These are phyloP conservation scores for Yamadazyma buinensis DNA, from an alignment of 1,139 yeast genomes.

Conservation along the genomic window DNA sequence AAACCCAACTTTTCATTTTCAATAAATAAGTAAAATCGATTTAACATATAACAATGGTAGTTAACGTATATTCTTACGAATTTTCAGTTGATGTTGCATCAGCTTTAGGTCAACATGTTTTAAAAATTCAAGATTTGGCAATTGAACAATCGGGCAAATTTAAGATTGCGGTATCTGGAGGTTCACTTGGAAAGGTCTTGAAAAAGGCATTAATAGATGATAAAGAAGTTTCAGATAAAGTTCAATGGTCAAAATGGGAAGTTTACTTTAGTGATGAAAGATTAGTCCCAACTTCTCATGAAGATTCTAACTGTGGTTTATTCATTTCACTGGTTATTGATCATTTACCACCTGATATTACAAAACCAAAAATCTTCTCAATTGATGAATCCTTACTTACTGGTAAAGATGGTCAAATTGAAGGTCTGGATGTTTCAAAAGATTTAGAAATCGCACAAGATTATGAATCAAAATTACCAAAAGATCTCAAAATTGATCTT, in stretches of 20 bases:
- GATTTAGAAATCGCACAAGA: constrained; percentile 48
- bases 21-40: too few relatives aligned
- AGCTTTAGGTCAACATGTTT: constrained; percentile 52
- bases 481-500: constrained; percentile 44
- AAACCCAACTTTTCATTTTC: too few relatives aligned
- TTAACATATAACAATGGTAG: constrained; percentile 17
- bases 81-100: constrained; percentile 57
- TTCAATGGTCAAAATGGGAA: constrained; percentile 66
- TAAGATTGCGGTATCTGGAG: constrained; percentile 84
- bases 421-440: constrained; percentile 31
- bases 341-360: constrained; percentile 25
- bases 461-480: constrained; percentile 46
- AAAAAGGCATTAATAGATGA: constrained; percentile 67
- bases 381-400: constrained; percentile 48
- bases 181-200: constrained; percentile 78
- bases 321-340: constrained; percentile 56
- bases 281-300: constrained; percentile 62
- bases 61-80: constrained; percentile 47
- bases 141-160: constrained; percentile 43
- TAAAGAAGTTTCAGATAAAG: constrained; percentile 36
- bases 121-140: constrained; percentile 53
- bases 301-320: constrained; percentile 65
- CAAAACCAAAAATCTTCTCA: constrained; percentile 44
- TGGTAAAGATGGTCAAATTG: constrained; percentile 42
- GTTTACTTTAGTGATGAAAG: constrained; percentile 73